Evolutionary conservation across 176 grass and related monocot species (phyloP), one percentile per base, ranked within the genome.

Genomic region (Musa schizocarpa): DNA sequence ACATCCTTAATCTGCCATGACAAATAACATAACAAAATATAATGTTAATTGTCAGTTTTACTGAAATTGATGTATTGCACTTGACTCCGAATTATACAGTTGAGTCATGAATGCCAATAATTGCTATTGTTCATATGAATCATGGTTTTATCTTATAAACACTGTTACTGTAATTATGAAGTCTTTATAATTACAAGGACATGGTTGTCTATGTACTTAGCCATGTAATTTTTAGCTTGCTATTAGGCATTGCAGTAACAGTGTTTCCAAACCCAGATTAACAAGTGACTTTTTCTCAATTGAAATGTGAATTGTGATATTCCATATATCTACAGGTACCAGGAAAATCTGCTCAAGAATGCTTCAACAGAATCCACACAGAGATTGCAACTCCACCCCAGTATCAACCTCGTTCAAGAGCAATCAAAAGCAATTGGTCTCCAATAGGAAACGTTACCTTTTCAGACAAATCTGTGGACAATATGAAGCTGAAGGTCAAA

Each of bases 281-380:
- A 43, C 34, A 43, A 43, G 4, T 43, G 4, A 43, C 34, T 43
- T 5, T 43, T 43, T 6, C 4, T 43, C 34, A 6, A 43, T 43
- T 5, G 4, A 0, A 43, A 43, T 43, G 34, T 43, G 34, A 43
- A 43, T 43, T 43, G 34, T 43, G 34, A 43, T 19, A 29, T 43
- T 73, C 25, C 13, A 64, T 78, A 78, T 79, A 49, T 76, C 76
- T 84, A 64, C 77, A 97, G 92, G 94, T 97, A 20, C 82, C 88
- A 7, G 94, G 85, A 19, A 97, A 77, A 80, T 90, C 84, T 91
- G 83, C 81, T 6, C 67, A 91, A 78, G 90, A 97, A 59, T 93
- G 88, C 72, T 97, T 93, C 65, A 85, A 88, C 73, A 85, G 67
- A 87, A 88, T 97, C 74, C 82, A 97, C 63, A 82, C 83, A 69